phyloP scores from a whole-genome alignment of 2,329 filamentous ascomycete genomes.

The Madurella mycetomatis region DNA sequence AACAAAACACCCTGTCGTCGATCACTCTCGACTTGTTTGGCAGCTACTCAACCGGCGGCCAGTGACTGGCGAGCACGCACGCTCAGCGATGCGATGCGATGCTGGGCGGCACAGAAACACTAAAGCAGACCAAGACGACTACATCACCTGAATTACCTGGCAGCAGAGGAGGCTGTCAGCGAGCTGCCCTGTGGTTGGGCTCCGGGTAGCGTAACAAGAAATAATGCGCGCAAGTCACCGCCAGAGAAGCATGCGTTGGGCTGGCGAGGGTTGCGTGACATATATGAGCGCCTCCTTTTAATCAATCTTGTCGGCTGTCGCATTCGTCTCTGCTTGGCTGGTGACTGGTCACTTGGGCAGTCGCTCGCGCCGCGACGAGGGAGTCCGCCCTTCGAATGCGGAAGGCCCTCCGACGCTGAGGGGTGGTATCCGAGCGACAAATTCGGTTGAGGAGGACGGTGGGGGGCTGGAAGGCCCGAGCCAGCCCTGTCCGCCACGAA shows the following conservation, averaged over 20 bases:
- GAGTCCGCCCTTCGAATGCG: constrained; percentile 24
- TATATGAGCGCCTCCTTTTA: constrained; percentile 12
- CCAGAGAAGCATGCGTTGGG: not conserved
- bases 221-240: constrained; percentile 6
- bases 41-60: constrained; percentile 1
- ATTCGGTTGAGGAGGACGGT: not conserved
- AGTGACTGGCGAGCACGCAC: constrained; percentile 9
- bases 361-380: constrained; percentile 8
- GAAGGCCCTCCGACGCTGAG: constrained; percentile 22
- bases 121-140: constrained; percentile 5
- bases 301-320: constrained; percentile 16
- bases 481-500: no score
- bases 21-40: constrained; percentile 17
- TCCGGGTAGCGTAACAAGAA: not conserved
- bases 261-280: constrained; percentile 21
- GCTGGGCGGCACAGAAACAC: constrained; percentile 21
- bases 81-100: constrained; percentile 19
- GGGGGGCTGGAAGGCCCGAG: not conserved
- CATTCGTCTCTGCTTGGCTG: constrained; percentile 8
- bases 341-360: not conserved
- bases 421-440: not conserved
- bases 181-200: not conserved
- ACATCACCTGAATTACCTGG: not conserved
- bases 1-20: constrained; percentile 22
- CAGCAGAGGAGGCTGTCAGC: constrained; percentile 7